Evolutionary conservation across 768 basidiomycete genomes (phyloP).

Genomic region (Dioszegia aurantiaca): DNA sequence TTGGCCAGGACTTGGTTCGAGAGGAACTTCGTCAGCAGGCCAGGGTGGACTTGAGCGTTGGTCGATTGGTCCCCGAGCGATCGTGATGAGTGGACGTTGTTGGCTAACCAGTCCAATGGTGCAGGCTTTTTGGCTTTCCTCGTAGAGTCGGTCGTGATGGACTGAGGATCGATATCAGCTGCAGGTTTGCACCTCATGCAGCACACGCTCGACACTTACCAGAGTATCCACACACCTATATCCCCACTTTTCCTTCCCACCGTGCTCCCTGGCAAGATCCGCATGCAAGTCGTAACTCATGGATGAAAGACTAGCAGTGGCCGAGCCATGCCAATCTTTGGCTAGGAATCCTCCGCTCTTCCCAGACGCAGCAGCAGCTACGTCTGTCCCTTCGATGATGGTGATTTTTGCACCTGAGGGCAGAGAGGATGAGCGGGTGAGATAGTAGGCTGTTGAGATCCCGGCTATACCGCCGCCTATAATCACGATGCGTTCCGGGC

Average conservation of each 20-base stretch:
- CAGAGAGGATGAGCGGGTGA: conserved; percentile 54
- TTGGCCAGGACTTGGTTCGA: conserved; percentile 30
- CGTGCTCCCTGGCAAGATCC: conserved; percentile 66
- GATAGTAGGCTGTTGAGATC: conserved; percentile 76
- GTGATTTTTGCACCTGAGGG: conserved; percentile 54
- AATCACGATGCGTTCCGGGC: conserved; percentile 60
- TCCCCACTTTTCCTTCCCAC: conserved; percentile 73
- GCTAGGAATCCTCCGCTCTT: conserved; percentile 61
- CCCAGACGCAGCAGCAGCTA: conserved; percentile 61
- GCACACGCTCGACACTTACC: too few relatives aligned
- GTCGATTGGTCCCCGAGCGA: conserved; percentile 41
- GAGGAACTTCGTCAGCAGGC: conserved; percentile 46
- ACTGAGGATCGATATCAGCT: too few relatives aligned
- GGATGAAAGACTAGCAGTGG: conserved; percentile 57
- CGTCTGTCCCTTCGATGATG: conserved; percentile 68
- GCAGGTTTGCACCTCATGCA: too few relatives aligned
- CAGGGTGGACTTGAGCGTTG: conserved; percentile 51
- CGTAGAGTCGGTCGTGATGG: conserved; percentile 40
- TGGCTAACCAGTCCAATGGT: conserved; percentile 42
- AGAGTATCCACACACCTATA: conserved; percentile 65
- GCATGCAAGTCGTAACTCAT: conserved; percentile 75
- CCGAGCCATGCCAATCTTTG: conserved; percentile 66
- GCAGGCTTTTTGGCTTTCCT: conserved; percentile 26
- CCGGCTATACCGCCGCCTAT: conserved; percentile 87
- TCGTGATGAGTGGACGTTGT: conserved; percentile 36